Conservation (phyloP, 805 yeast genomes). For the Pichia heedii region DNA sequence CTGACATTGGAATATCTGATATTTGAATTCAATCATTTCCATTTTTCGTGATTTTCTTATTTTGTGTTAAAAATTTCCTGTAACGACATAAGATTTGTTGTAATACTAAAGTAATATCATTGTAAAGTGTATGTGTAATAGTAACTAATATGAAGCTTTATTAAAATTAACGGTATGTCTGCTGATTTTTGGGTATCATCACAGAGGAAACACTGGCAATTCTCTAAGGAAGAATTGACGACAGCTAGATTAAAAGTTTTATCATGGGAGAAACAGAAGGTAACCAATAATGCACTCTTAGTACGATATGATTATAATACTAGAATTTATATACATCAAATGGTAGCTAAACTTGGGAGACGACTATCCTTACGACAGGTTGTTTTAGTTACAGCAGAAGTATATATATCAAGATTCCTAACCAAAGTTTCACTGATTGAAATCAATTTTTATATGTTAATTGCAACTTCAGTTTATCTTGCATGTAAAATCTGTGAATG, state of each 20-base stretch:
- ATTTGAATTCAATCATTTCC: too few species aligned
- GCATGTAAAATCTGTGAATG: constrained; percentile 94
- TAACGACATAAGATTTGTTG: not conserved
- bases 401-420: constrained; percentile 71
- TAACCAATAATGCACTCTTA: constrained; percentile 1
- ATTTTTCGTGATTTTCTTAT: too few species aligned
- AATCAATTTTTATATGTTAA: constrained; percentile 68
- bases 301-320: constrained; percentile 46
- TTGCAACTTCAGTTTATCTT: constrained; percentile 78
- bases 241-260: constrained; percentile 1
- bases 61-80: too few species aligned
- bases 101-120: not conserved
- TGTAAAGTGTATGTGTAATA: too few species aligned
- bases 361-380: constrained; percentile 71
- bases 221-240: constrained; percentile 49
- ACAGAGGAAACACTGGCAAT: constrained; percentile 76
- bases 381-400: constrained; percentile 82
- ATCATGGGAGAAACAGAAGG: constrained; percentile 19
- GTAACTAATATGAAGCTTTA: too few species aligned
- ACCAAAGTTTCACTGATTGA: constrained; percentile 68
- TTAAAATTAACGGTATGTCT: constrained; percentile 36
- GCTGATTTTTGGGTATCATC: constrained; percentile 86
- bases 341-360: constrained; percentile 70
- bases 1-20: not conserved
- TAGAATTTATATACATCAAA: constrained; percentile 71